phyloP scores from a whole-genome alignment of 2,329 filamentous ascomycete species.

The Lachnellula cervina region DNA sequence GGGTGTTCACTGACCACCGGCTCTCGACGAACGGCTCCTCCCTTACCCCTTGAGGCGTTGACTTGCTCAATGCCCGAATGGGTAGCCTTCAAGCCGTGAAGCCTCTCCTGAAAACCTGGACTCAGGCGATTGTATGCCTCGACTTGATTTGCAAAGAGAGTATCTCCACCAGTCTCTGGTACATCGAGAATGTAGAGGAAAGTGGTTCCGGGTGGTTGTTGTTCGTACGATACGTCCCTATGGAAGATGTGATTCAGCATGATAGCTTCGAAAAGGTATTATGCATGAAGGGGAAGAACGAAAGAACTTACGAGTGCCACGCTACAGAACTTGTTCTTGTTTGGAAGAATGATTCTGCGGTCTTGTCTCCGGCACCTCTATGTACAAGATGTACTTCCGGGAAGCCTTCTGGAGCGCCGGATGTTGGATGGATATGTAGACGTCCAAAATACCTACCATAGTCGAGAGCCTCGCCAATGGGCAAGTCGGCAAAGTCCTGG shows the following conservation, averaged over 20 bases:
- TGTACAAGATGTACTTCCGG: conserved; percentile 78
- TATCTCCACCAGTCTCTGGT: conserved; percentile 77
- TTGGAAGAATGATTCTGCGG: conserved; percentile 56
- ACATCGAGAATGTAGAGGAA: conserved; percentile 86
- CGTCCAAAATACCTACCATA: conserved; percentile 73
- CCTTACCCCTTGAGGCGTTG: conserved; percentile 59
- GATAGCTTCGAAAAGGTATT: not conserved
- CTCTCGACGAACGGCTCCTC: conserved; percentile 69
- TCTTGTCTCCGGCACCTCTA: conserved; percentile 60
- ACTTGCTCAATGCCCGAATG: conserved; percentile 83
- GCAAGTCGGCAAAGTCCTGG: conserved; percentile 67
- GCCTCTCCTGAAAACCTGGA: conserved; percentile 69
- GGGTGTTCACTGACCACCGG: conserved; percentile 72
- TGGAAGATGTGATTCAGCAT: not conserved
- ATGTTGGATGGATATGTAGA: conserved; percentile 77
- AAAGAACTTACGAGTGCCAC: conserved; percentile 60
- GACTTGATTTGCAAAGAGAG: conserved; percentile 72
- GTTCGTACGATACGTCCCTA: conserved; percentile 75
- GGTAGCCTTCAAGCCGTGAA: conserved; percentile 75
- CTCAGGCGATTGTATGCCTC: conserved; percentile 79
- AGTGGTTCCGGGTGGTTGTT: conserved; percentile 83
- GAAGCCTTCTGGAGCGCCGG: conserved; percentile 66
- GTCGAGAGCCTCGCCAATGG: conserved; percentile 64
- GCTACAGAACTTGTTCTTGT: conserved; percentile 74
- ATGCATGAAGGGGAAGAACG: not conserved